phyloP scores from a whole-genome alignment of 306 rosid genomes.

The Urtica urens region DNA sequence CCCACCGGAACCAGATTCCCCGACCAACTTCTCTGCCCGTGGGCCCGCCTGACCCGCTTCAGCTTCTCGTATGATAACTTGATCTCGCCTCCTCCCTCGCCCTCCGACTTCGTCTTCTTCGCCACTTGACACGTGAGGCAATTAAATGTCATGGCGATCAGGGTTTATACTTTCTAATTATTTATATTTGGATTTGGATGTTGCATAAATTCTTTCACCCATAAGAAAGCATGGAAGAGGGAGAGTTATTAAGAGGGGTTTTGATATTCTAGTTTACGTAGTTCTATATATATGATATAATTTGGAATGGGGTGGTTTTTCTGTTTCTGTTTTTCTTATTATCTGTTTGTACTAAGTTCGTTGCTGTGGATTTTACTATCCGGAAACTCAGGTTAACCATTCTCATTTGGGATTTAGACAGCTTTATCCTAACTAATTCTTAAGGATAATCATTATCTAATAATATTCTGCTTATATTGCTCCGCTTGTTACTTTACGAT shows the following conservation, averaged over 20 bases:
- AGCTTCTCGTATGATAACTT: conserved; percentile 5
- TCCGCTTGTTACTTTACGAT: no score
- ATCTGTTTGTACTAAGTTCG: no score
- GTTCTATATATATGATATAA: no score
- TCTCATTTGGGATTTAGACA: no score
- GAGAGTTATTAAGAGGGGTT: conserved; percentile 3
- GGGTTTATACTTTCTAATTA: conserved; percentile 2
- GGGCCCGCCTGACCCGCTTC: conserved; percentile 11
- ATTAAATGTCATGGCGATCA: conserved; percentile 43
- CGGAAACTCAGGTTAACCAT: no score
- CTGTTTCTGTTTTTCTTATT: no score
- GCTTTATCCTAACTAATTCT: no score
- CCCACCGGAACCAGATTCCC: conserved; percentile 29
- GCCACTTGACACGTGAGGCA: conserved; percentile 47
- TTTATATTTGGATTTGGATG: conserved; percentile 25
- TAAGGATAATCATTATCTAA: no score
- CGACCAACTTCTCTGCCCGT: conserved; percentile 49
- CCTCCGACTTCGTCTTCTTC: conserved; percentile 29
- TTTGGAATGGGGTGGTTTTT: no score
- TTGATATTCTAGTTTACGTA: conserved; percentile 8
- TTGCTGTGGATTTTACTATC: no score
- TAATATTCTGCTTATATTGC: no score
- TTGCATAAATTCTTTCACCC: not conserved
- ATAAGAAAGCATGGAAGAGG: conserved; percentile 1
- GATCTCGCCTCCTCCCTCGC: not conserved